phyloP scores from a whole-genome alignment of 805 yeast genomes.

The Kuraishia cidri region DNA sequence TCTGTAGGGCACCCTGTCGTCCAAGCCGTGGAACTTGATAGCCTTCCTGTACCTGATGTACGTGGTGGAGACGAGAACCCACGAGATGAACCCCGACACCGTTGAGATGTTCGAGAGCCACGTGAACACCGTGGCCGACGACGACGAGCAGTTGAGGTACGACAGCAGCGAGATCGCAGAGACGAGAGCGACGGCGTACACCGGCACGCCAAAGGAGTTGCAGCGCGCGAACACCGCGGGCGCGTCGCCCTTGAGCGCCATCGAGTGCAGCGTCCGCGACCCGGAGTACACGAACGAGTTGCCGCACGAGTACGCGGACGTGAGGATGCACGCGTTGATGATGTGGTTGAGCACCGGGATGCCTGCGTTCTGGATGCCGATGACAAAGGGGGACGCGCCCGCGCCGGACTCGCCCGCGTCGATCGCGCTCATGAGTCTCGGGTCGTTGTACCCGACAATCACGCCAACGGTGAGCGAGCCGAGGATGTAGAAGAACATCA shows the following conservation, averaged over 20 bases:
- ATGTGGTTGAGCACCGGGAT: slow-evolving; percentile 67
- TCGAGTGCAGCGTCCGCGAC: slow-evolving; percentile 65
- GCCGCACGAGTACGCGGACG: slow-evolving; percentile 52
- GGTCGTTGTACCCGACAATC: slow-evolving; percentile 46
- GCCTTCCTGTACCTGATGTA: slow-evolving; percentile 62
- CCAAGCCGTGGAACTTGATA: slow-evolving; percentile 37
- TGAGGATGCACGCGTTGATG: slow-evolving; percentile 62
- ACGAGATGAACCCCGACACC: slow-evolving; percentile 58
- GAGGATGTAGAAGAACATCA: slow-evolving; percentile 39
- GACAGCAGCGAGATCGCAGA: slow-evolving; percentile 44
- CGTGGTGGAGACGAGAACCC: slow-evolving; percentile 47
- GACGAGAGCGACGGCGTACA: slow-evolving; percentile 41
- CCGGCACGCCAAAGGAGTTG: slow-evolving; percentile 64
- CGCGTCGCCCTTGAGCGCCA: slow-evolving; percentile 69
- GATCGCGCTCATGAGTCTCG: slow-evolving; percentile 33
- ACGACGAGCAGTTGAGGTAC: slow-evolving; percentile 53
- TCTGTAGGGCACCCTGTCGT: slow-evolving; percentile 49
- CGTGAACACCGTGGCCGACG: slow-evolving; percentile 51
- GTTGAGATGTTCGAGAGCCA: slow-evolving; percentile 65
- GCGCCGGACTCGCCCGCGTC: slow-evolving; percentile 48
- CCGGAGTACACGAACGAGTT: slow-evolving; percentile 70
- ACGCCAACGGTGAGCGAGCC: slow-evolving; percentile 45
- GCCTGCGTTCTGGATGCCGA: slow-evolving; percentile 65
- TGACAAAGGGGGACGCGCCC: slow-evolving; percentile 80
- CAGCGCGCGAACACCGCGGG: slow-evolving; percentile 57